A percentile compares a stretch with the other conserved stretches of the same genome.
Evolutionary conservation across 306 rosid species (phyloP).

Genomic region (Trifolium fragiferum): DNA sequence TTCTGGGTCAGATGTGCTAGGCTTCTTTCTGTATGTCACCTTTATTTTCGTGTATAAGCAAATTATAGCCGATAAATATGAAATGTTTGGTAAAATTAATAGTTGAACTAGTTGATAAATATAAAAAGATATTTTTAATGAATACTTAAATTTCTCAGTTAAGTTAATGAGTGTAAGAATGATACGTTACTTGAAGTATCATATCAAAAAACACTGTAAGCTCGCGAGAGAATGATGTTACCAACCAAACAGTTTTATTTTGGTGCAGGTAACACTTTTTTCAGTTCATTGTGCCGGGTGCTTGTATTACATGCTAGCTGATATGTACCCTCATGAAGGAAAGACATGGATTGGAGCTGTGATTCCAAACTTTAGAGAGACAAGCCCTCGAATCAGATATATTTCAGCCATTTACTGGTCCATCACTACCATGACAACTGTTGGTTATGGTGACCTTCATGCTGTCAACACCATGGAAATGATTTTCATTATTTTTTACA

Average conservation of each 20-base stretch:
- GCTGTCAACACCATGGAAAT: constrained; percentile 81
- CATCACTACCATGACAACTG: constrained; percentile 91
- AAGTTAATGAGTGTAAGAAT: too few species aligned
- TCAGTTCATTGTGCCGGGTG: constrained; percentile 86
- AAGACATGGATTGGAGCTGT: constrained; percentile 87
- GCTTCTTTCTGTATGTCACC: constrained; percentile 71
- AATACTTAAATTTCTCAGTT: too few species aligned
- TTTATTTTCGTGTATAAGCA: neutral
- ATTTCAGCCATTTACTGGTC: constrained; percentile 91
- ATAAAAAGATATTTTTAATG: too few species aligned
- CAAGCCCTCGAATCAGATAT: constrained; percentile 70
- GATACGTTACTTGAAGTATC: too few species aligned
- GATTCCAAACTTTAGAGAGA: constrained; percentile 71
- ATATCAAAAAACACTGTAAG: too few species aligned
- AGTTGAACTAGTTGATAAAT: neutral
- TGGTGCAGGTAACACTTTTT: constrained; percentile 71
- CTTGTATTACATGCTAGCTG: constrained; percentile 83
- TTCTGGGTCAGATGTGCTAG: constrained; percentile 83
- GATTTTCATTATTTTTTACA: constrained; percentile 85
- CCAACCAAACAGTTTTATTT: too few species aligned
- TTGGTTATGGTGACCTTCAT: constrained; percentile 95
- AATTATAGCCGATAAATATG: too few species aligned
- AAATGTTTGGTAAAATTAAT: too few species aligned
- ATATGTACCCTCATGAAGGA: constrained; percentile 65
- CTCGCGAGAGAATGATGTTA: too few species aligned